Conservation (phyloP, 2,329 filamentous ascomycete species). For the Exophiala spinifera region DNA sequence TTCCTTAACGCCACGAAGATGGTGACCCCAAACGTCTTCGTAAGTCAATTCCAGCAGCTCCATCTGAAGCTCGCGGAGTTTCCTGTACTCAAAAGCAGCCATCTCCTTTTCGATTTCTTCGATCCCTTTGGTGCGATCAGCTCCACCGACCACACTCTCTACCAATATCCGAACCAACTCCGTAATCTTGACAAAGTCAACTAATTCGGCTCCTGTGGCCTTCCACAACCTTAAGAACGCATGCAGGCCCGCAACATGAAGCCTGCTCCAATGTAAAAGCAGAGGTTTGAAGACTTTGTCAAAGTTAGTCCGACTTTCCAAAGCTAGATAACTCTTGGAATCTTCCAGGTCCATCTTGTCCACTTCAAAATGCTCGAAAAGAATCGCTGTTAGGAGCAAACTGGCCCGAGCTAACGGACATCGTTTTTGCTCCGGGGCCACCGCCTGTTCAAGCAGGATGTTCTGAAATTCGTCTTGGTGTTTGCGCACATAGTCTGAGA, state of each 20-base stretch:
- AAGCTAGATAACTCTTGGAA: slow-evolving; percentile 67
- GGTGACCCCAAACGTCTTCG: slow-evolving; percentile 89
- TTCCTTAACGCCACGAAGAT: slow-evolving; percentile 84
- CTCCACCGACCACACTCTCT: slow-evolving; percentile 82
- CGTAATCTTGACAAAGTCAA: slow-evolving; percentile 89
- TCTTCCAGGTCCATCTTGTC: slow-evolving; percentile 80
- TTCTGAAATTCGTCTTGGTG: slow-evolving; percentile 93
- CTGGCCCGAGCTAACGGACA: slow-evolving; percentile 87
- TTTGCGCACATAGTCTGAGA: slow-evolving; percentile 88
- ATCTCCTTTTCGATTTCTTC: slow-evolving; percentile 87
- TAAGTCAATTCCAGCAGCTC: slow-evolving; percentile 85
- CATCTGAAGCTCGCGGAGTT: slow-evolving; percentile 86
- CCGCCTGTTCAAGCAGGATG: slow-evolving; percentile 82
- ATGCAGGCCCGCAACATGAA: slow-evolving; percentile 81
- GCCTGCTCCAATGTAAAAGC: slow-evolving; percentile 84
- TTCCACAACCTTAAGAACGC: slow-evolving; percentile 94
- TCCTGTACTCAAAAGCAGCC: slow-evolving; percentile 73
- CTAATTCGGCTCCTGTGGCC: slow-evolving; percentile 74
- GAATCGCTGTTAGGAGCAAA: slow-evolving; percentile 76
- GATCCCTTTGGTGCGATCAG: slow-evolving; percentile 76
- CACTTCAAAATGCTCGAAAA: slow-evolving; percentile 95
- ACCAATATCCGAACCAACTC: slow-evolving; percentile 87
- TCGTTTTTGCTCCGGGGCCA: slow-evolving; percentile 65
- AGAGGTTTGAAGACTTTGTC: slow-evolving; percentile 85
- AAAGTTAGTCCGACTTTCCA: slow-evolving; percentile 73